Evolutionary conservation across 495 filamentous ascomycete species (phyloP), one percentile per base, ranked within the genome.

Genomic region (Aspergillus homomorphus): DNA sequence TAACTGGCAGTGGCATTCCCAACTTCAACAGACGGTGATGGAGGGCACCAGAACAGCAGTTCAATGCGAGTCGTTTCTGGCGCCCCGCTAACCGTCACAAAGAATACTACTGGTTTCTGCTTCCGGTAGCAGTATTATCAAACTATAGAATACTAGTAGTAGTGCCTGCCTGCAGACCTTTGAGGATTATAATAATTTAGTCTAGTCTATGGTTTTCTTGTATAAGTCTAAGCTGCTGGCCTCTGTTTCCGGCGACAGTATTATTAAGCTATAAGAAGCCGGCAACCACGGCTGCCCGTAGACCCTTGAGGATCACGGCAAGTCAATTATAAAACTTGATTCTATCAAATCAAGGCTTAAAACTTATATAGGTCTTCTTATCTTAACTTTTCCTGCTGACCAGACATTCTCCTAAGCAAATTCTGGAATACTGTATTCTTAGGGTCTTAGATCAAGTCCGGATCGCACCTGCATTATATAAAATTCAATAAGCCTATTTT

Each of bases 161-260:
- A 26, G 54, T 24, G 15, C 2, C 12, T 24, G 18, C 6, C 44
- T 20, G 1, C 54, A 48, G 42, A 48, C 22, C 4, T n/a, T 56
- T 6, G 7, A 56, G 20, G 43, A 43, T 16, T 18, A 56, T 57
- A 22, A 43, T 18, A 14, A 23, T 18, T 38, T 1, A 21, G 23
- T 56, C 49, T 21, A 49, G 1, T 56, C 15, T 5, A 5, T 56
- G 12, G 43, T 24, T 16, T 56, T 56, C 22, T 56, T 24, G 10
- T 16, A 14, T 20, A 24, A 48, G 1, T 22, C 21, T 10, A 19
- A 20, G 7, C 15, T 10, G 3, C 54, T 56, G 16, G 61, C 51
- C 15, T 66, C 61, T 46, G 50, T 18, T 26, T 65, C 53, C 3
- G 12, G 46, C 49, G 64, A 71, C 56, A 21, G 42, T 0, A 64